phyloP scores from a whole-genome alignment of 2,329 filamentous ascomycete genomes.

The Camillea tinctor region DNA sequence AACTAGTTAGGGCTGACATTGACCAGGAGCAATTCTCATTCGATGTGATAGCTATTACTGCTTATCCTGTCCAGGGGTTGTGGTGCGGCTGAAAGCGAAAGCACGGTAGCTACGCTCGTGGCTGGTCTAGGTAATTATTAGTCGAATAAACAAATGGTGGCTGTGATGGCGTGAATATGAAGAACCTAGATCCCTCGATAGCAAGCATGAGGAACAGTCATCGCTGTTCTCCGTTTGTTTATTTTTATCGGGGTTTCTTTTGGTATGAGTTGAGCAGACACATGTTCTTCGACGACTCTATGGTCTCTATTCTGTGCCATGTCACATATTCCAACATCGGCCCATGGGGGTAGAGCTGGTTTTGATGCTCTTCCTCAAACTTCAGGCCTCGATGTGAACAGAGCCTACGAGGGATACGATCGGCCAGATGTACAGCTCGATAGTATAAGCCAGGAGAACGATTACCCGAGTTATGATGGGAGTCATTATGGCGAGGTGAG shows the following conservation, averaged over 20 bases:
- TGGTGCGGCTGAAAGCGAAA: neutral
- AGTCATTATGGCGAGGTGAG: neutral
- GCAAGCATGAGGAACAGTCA: neutral
- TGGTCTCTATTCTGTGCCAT: neutral
- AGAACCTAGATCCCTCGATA: neutral
- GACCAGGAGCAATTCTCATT: neutral
- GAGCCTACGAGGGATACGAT: conserved; percentile 2
- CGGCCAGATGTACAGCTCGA: conserved; percentile 3
- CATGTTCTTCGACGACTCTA: neutral
- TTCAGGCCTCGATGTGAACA: conserved; percentile 2
- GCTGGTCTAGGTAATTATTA: neutral
- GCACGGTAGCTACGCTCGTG: neutral
- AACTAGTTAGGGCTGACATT: neutral
- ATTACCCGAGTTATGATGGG: neutral
- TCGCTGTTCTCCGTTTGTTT: neutral
- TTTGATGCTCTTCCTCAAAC: conserved; percentile 15
- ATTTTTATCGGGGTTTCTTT: no score
- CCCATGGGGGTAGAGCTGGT: conserved; percentile 2
- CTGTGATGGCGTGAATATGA: neutral
- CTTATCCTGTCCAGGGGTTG: neutral
- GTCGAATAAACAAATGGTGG: neutral
- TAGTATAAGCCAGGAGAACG: conserved; percentile 1
- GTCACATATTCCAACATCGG: conserved; percentile 16
- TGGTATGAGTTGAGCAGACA: neutral
- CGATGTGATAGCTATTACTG: neutral